These are phyloP conservation scores for Haplosporangium sp. DNA, from an alignment of 371 early-diverging fungal genomes.

Conservation along the genomic window DNA sequence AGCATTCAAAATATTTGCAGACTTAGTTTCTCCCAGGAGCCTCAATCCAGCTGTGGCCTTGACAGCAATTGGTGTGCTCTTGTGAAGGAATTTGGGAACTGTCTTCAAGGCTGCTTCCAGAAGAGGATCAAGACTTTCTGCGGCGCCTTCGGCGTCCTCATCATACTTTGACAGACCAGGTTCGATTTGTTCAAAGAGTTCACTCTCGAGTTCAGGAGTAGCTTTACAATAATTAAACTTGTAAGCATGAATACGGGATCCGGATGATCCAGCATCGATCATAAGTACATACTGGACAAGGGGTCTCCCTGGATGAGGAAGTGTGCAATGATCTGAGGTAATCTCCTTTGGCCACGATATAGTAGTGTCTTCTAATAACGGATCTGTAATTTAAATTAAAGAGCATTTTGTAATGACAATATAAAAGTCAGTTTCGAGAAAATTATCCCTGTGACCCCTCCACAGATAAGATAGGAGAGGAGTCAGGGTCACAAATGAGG, in stretches of 20 bases:
- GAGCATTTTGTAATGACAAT: not conserved
- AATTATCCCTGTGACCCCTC: too few relatives aligned
- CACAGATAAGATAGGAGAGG: too few relatives aligned
- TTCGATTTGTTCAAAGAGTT: slow-evolving; percentile 86
- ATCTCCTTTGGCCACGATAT: slow-evolving; percentile 48
- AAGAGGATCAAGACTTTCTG: slow-evolving; percentile 82
- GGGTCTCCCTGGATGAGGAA: slow-evolving; percentile 68
- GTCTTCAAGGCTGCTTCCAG: slow-evolving; percentile 79
- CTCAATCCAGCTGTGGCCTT: slow-evolving; percentile 98
- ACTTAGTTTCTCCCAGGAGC: slow-evolving; percentile 75
- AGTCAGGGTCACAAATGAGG: not conserved
- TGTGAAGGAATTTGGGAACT: slow-evolving; percentile 79
- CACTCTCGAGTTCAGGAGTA: slow-evolving; percentile 78
- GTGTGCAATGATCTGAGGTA: slow-evolving; percentile 74
- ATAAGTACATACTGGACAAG: slow-evolving; percentile 77
- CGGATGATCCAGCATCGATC: slow-evolving; percentile 98
- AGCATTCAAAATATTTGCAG: slow-evolving; percentile 76
- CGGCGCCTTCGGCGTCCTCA: slow-evolving; percentile 81
- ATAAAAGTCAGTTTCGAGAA: not conserved
- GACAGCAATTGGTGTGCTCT: slow-evolving; percentile 92
- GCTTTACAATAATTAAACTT: slow-evolving; percentile 86
- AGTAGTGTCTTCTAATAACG: slow-evolving; percentile 2
- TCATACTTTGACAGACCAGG: slow-evolving; percentile 88
- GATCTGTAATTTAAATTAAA: slow-evolving; percentile 2
- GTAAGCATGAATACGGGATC: slow-evolving; percentile 97